These are phyloP conservation scores for Podospora tetraspora DNA, from an alignment of 495 filamentous ascomycete species.

Conservation along the genomic window DNA sequence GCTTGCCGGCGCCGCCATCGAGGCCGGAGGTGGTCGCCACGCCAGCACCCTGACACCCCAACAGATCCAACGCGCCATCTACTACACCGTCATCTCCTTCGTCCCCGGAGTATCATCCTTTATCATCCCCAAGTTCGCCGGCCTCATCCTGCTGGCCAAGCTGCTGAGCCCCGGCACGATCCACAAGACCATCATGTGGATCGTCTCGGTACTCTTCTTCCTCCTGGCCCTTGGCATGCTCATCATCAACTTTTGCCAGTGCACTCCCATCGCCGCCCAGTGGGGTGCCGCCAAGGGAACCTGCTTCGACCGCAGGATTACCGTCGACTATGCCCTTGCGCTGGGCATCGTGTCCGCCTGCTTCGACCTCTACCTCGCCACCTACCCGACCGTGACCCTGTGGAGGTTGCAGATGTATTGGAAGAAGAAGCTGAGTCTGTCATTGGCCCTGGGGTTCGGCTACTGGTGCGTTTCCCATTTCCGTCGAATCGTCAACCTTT, in stretches of 20 bases:
- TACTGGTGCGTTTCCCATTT: slow-evolving; percentile 16
- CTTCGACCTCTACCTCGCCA: slow-evolving; percentile 28
- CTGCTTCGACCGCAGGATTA: slow-evolving; percentile 22
- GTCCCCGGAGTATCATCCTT: slow-evolving; percentile 25
- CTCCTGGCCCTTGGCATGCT: slow-evolving; percentile 15
- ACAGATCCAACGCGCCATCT: slow-evolving; percentile 11
- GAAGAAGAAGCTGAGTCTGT: slow-evolving; percentile 27
- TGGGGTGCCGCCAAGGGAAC: slow-evolving; percentile 16
- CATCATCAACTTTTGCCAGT: slow-evolving; percentile 25
- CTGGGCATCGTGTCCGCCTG: slow-evolving; percentile 18
- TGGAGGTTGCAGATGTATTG: slow-evolving; percentile 35
- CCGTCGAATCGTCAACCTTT: neutral
- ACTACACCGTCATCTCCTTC: slow-evolving; percentile 23
- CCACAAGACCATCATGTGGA: slow-evolving; percentile 21
- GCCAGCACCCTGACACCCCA: slow-evolving; percentile 12
- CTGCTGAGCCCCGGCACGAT: slow-evolving; percentile 16
- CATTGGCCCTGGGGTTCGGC: slow-evolving; percentile 22
- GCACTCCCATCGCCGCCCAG: slow-evolving; percentile 20
- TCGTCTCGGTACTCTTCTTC: slow-evolving; percentile 16
- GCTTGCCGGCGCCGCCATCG: slow-evolving; percentile 14
- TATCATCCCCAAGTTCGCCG: slow-evolving; percentile 26
- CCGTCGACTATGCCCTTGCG: slow-evolving; percentile 17
- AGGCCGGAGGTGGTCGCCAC: slow-evolving; percentile 19
- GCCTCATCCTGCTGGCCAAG: slow-evolving; percentile 22
- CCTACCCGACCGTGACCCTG: slow-evolving; percentile 40